Evolutionary conservation across 2,329 filamentous ascomycete genomes (phyloP).

Genomic region (Bipolaris bicolor): DNA sequence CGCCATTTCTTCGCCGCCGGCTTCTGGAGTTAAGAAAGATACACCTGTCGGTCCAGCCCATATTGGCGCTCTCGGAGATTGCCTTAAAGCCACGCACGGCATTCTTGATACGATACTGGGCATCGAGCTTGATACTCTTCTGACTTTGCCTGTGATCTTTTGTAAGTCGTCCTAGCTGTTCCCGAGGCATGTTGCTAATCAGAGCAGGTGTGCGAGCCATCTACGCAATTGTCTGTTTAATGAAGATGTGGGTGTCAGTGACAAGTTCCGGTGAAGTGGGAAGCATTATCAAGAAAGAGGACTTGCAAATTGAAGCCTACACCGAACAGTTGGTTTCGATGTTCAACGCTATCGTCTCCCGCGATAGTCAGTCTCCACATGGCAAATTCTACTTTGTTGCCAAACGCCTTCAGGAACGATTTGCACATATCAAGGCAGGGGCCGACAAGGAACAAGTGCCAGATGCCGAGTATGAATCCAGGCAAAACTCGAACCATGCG

Average conservation of each 20-base stretch:
- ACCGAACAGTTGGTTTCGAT: constrained; percentile 55
- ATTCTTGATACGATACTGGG: constrained; percentile 58
- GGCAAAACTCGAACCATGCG: constrained; percentile 24
- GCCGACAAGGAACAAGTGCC: constrained; percentile 38
- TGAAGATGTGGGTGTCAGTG: constrained; percentile 65
- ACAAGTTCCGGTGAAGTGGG: constrained; percentile 57
- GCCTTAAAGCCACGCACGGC: constrained; percentile 54
- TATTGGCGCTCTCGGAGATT: constrained; percentile 55
- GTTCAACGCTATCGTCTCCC: constrained; percentile 53
- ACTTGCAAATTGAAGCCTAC: constrained; percentile 55
- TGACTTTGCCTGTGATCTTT: constrained; percentile 54
- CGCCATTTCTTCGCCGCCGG: constrained; percentile 46
- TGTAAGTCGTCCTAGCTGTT: constrained; percentile 33
- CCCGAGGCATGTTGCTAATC: constrained; percentile 22
- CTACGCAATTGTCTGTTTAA: constrained; percentile 64
- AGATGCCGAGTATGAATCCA: constrained; percentile 30
- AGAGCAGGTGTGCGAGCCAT: constrained; percentile 58
- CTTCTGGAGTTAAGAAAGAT: constrained; percentile 48
- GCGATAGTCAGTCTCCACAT: constrained; percentile 52
- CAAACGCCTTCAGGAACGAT: constrained; percentile 54
- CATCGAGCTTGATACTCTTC: constrained; percentile 53
- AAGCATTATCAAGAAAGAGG: constrained; percentile 56
- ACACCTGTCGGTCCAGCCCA: constrained; percentile 53
- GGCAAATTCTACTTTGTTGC: constrained; percentile 57
- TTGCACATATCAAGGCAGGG: constrained; percentile 53